These are phyloP conservation scores for Fraxinus floribunda DNA, from an alignment of 305 asterid species.

Conservation along the genomic window DNA sequence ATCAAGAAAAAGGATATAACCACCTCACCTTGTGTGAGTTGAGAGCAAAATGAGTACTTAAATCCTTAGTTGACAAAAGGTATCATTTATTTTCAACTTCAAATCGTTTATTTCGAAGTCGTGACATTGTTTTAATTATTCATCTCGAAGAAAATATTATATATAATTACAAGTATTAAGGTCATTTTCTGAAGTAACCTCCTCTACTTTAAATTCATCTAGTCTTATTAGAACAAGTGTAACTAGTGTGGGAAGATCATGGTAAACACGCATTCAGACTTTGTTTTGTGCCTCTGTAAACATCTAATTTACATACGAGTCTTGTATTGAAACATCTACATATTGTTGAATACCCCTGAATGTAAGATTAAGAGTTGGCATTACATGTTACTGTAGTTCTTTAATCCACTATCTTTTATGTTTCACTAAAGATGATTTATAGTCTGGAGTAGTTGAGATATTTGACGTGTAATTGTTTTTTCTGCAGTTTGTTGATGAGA, in stretches of 20 bases:
- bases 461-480: not conserved
- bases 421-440: not conserved
- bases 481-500: conserved; percentile 89
- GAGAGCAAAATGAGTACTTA: not conserved
- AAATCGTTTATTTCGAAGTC: too few species aligned
- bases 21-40: not conserved
- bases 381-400: not conserved
- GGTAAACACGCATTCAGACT: not conserved
- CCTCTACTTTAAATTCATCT: not conserved
- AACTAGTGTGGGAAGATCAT: not conserved
- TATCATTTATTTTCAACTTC: not conserved
- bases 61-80: not conserved
- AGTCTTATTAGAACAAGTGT: not conserved
- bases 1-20: not conserved
- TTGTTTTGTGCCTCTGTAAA: too few species aligned
- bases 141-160: not conserved
- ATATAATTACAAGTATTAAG: too few species aligned
- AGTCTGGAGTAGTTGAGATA: not conserved
- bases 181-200: not conserved
- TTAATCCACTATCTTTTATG: not conserved
- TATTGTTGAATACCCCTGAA: not conserved
- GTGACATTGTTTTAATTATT: not conserved
- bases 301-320: too few species aligned
- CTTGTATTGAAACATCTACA: not conserved
- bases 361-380: not conserved